These are phyloP conservation scores for Trichocomaceae sp. DNA, from an alignment of 2,329 filamentous ascomycete genomes.

Conservation along the genomic window DNA sequence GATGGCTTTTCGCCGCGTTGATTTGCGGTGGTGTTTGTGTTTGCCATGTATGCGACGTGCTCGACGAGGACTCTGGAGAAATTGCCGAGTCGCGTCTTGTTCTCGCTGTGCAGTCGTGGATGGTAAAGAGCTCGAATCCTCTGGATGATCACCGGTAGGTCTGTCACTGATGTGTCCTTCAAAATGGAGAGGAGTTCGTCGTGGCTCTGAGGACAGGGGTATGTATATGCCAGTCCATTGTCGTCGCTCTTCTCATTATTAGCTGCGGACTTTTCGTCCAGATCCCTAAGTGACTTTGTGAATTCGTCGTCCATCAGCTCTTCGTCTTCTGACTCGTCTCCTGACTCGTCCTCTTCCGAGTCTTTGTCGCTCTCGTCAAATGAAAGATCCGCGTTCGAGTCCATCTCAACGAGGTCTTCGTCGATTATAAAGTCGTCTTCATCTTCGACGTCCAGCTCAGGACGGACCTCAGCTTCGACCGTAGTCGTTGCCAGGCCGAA, in stretches of 20 bases:
- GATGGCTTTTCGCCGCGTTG: conserved; percentile 46
- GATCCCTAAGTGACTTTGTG: background rate
- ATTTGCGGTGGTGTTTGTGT: too few relatives aligned
- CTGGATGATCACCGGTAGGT: conserved; percentile 73
- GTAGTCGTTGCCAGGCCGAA: conserved; percentile 55
- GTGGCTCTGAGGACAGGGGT: conserved; percentile 73
- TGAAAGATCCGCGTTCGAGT: conserved; percentile 50
- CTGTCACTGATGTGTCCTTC: conserved; percentile 53
- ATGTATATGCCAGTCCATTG: conserved; percentile 64
- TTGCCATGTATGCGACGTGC: conserved; percentile 55
- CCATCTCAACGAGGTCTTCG: conserved; percentile 77
- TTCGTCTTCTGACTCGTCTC: conserved; percentile 12
- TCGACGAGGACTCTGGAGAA: conserved; percentile 45
- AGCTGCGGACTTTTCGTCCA: background rate
- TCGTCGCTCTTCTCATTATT: background rate
- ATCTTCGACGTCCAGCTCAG: conserved; percentile 68
- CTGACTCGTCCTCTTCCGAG: conserved; percentile 48
- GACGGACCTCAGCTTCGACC: conserved; percentile 29
- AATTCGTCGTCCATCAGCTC: conserved; percentile 53
- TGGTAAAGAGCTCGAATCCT: conserved; percentile 89
- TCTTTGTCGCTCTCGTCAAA: conserved; percentile 39
- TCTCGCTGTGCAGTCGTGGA: conserved; percentile 73
- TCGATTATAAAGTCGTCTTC: conserved; percentile 93
- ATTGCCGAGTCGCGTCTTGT: conserved; percentile 70
- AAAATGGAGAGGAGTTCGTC: conserved; percentile 64